These are phyloP conservation scores for Zopfia rhizophila DNA, from an alignment of 2,329 filamentous ascomycete genomes.

Conservation along the genomic window DNA sequence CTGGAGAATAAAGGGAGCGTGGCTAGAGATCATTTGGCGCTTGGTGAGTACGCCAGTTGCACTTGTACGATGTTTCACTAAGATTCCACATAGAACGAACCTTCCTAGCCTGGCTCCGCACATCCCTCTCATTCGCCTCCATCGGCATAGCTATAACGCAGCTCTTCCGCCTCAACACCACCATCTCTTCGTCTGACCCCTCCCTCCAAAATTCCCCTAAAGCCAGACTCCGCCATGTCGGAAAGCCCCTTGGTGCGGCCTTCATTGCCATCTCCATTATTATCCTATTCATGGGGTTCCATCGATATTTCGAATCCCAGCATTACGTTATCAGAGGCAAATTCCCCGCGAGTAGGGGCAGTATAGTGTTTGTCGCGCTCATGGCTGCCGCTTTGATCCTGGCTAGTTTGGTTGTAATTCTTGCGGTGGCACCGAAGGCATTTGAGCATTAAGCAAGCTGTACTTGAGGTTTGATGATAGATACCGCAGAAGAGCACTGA, in stretches of 20 bases:
- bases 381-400: slow-evolving; percentile 71
- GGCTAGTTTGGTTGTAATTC: slow-evolving; percentile 67
- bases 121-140: slow-evolving; percentile 81
- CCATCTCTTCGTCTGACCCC: slow-evolving; percentile 52
- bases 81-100: slow-evolving; percentile 75
- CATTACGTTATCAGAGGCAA: slow-evolving; percentile 83
- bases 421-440: slow-evolving; percentile 62
- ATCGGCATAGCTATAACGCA: slow-evolving; percentile 88
- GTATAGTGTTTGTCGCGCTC: slow-evolving; percentile 74
- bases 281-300: slow-evolving; percentile 79
- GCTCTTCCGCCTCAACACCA: slow-evolving; percentile 83
- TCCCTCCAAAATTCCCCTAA: slow-evolving; percentile 33
- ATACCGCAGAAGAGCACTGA: too few relatives aligned
- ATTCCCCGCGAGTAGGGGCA: slow-evolving; percentile 81
- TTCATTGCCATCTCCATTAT: slow-evolving; percentile 81
- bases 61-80: neutral
- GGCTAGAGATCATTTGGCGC: slow-evolving; percentile 81
- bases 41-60: slow-evolving; percentile 65
- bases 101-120: slow-evolving; percentile 86
- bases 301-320: slow-evolving; percentile 80
- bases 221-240: slow-evolving; percentile 37
- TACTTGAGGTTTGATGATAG: neutral
- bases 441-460: slow-evolving; percentile 50
- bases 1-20: slow-evolving; percentile 88
- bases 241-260: slow-evolving; percentile 68